Percentiles rank a stretch among this genome's conserved stretches.
phyloP scores from a whole-genome alignment of 345 rosid genomes.

The Limnanthes douglasii region DNA sequence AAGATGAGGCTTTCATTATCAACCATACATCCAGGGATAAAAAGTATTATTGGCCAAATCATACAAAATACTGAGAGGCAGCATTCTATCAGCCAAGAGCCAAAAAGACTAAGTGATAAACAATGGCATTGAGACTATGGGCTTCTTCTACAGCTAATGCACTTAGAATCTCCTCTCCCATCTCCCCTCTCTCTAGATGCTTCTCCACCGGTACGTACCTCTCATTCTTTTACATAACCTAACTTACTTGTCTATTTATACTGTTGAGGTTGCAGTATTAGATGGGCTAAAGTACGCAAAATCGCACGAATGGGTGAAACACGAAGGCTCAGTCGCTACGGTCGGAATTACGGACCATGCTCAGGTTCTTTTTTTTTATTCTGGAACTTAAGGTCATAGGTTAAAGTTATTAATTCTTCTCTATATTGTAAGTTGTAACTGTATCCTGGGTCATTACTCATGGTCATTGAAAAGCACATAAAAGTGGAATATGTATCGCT shows the following conservation, averaged over 20 bases:
- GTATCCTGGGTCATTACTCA: no score
- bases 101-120: background rate
- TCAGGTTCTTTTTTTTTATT: no score
- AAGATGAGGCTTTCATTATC: slow-evolving; percentile 65
- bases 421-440: no score
- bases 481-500: no score
- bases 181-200: slow-evolving; percentile 60
- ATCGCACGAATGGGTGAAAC: slow-evolving; percentile 96
- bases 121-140: slow-evolving; percentile 95
- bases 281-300: slow-evolving; percentile 85
- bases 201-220: slow-evolving; percentile 52
- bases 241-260: slow-evolving; percentile 4
- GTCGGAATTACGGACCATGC: slow-evolving; percentile 95
- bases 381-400: no score
- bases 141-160: slow-evolving; percentile 92
- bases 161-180: slow-evolving; percentile 47
- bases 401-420: no score
- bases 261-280: slow-evolving; percentile 31
- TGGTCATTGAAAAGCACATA: no score
- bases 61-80: slow-evolving; percentile 10
- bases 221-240: background rate
- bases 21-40: slow-evolving; percentile 67
- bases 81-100: slow-evolving; percentile 3
- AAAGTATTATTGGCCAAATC: no score
- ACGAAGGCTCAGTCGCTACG: slow-evolving; percentile 73